Base-by-base conservation (phyloP, 75 land plant genomes). In the Sequoia sempervirens region DNA sequence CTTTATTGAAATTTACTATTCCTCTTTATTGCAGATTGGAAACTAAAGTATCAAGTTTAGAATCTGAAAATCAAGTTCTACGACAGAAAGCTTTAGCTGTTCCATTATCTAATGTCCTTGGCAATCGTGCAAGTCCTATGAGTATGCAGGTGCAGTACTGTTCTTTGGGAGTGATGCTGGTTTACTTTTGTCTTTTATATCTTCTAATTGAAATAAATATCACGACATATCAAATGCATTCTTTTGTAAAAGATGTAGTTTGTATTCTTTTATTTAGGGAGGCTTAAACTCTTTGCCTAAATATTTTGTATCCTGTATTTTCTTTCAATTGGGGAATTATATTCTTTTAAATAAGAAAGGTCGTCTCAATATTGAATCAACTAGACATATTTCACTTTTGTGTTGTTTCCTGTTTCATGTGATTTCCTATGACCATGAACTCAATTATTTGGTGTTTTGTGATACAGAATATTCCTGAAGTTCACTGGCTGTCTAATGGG, bases 41-140 rank as follows among this genome's bases (percentile, higher is more conserved):
- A 80, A 96, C 93, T 79, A 97, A 97, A 76, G 89, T 93, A 3
- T 89, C 95, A 76, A 90, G 83, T 74, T 23, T 94, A 82, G 93
- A 97, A 54, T 86, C 89, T 52, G 99, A 97, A 84, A 97, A 96
- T 89, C 99, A 96, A 84, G 93, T 96, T 37, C 86, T 97, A 40
- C 86, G 98, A 50, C 93, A 92, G 82, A 90, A 94, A 66, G 87
- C 95, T 28, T 85, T 93, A 52, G 88, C 82, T 81, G 56, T 85
- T 5, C 90, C 96, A 38, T 96, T 98, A 20, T 87, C 82, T 75
- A 85, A 84, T 76, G 85, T 83, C 50, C 89, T 87, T 75, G 82
- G 81, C 6, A 80, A 89, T 37, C 75, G 83, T 34, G 81, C 86
- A 56, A 88, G 64, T 41, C 69, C 85, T 74, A 82, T 84, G 34